Base-by-base conservation (phyloP, 257 asterid species). In the Echites panduratus region DNA sequence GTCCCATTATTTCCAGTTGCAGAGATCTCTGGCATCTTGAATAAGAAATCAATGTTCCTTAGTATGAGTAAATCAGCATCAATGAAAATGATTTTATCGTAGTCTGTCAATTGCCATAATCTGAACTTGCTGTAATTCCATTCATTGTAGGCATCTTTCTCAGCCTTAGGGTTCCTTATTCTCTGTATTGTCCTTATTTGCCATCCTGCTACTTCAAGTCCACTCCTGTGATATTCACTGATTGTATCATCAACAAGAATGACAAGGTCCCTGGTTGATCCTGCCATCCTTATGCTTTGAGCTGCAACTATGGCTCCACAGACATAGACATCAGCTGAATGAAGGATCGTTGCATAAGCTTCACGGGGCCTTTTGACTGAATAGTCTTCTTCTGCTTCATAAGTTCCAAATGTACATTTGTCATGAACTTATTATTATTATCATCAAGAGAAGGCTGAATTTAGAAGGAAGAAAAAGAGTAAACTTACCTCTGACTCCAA, bases 41-140 rank as follows among this genome's bases (percentile, higher is more conserved):
- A 92, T 52, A 92, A 75, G 79, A 92, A 87, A 45, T 92, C 97
- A 0, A 92, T 92, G 83, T 92, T 92, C 41, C 95, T 73, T 7
- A 90, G 96, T 73, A 92, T 86, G 44, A 92, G 85, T 74, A 92
- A 40, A 70, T 92, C 98, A 4, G 98, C 92, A 44, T 92, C 98
- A 41, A 92, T 90, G 84, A 92, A 92, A 24, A 90, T 92, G 65
- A 92, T 84, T 73, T 83, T 90, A 40, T 90, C 96, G 43, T 90
- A 92, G 44, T 92, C 98, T 0, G 98, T 92, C 54, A 93, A 75
- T 76, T 93, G 97, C 98, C 98, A 93, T 58, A 93, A 73, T 24
- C 98, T 78, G 79, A 93, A 92, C 84, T 93, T 93, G 89, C 98
- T 93, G 76, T 93, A 93, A 79, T 93, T 93, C 98, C 98, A 93